Base-by-base conservation (phyloP, 257 asterid genomes). In the Penstemon eatonii region DNA sequence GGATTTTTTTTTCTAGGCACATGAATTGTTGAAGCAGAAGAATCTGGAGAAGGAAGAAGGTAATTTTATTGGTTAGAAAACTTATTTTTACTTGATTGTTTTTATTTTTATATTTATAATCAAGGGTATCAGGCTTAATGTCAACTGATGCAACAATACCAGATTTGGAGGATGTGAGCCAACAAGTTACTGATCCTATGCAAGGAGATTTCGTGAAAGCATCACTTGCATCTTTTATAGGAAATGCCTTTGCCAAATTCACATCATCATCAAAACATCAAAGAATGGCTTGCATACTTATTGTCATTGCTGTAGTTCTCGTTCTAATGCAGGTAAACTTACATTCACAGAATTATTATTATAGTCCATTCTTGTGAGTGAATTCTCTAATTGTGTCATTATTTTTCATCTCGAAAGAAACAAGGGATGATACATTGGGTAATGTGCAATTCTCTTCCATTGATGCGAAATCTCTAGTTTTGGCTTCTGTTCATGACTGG, bases 321-420 rank as follows among this genome's bases (percentile, higher is more conserved):
- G 69, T 91, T 67, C 80, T 94, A 61, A 94, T 91, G 99, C 97
- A 94, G 96, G 99, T 94, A 82, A 61, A 46, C 47, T 70, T 53
- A 19, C 58, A 41, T 57, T 8, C 41, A 12, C 37, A 42, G 54
- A 45, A 56, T 56, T 19, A 25, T 15, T 15, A 15, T 15, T 15
- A 15, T 15, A 15, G 18, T 15, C 43, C 37, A 56, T 5, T 15
- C 15, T 8, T 47, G 53, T 11, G 3, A 8, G 13, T 7, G 9
- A 15, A 47, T 47, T 47, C 53, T 9, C 13, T 47, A 47, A 8
- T 0, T 45, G 50, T 47, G 5, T 8, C 12, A 1, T 47, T 47
- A 15, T 15, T 15, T 15, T 15, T 15, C 18, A 15, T 15, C 18
- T 15, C 18, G 18, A 15, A 15, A 15, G 18, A 15, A 15, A 15